Conservation (phyloP, 306 rosid species). For the Malus asiatica region DNA sequence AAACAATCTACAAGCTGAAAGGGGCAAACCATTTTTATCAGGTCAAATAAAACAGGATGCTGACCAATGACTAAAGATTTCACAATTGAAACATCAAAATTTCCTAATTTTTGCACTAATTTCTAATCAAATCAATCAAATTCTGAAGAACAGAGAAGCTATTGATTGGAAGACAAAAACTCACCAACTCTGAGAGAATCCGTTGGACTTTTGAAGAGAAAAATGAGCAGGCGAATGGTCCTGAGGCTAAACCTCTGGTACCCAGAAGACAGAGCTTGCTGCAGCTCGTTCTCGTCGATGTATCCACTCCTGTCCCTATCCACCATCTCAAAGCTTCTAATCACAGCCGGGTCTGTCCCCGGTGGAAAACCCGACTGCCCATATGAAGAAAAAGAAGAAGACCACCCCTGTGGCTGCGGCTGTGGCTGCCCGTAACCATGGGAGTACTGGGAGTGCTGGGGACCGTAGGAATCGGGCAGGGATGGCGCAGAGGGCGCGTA, state of each 20-base stretch:
- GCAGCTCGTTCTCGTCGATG: slow-evolving; percentile 71
- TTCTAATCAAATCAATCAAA: background rate
- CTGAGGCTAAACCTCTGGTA: slow-evolving; percentile 56
- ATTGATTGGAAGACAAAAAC: background rate
- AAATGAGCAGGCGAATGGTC: slow-evolving; percentile 81
- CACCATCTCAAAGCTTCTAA: slow-evolving; percentile 72
- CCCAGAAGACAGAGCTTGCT: slow-evolving; percentile 69
- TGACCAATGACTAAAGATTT: background rate
- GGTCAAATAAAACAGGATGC: background rate
- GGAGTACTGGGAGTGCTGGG: background rate
- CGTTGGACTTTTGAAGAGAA: slow-evolving; percentile 54
- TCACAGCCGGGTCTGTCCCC: slow-evolving; percentile 60
- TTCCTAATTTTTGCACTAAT: background rate
- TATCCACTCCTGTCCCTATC: slow-evolving; percentile 82
- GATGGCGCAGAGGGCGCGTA: slow-evolving; percentile 60
- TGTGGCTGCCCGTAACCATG: background rate
- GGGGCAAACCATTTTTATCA: background rate
- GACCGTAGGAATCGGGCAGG: slow-evolving; percentile 18
- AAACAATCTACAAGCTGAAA: background rate
- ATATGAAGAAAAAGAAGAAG: slow-evolving; percentile 13
- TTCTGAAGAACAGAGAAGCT: background rate
- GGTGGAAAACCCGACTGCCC: slow-evolving; percentile 49
- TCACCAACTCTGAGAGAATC: slow-evolving; percentile 50
- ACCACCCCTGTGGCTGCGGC: background rate
- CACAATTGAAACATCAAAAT: background rate